These are phyloP conservation scores for Clarireedia homoeocarpa DNA, from an alignment of 2,329 filamentous ascomycete genomes.

Conservation along the genomic window DNA sequence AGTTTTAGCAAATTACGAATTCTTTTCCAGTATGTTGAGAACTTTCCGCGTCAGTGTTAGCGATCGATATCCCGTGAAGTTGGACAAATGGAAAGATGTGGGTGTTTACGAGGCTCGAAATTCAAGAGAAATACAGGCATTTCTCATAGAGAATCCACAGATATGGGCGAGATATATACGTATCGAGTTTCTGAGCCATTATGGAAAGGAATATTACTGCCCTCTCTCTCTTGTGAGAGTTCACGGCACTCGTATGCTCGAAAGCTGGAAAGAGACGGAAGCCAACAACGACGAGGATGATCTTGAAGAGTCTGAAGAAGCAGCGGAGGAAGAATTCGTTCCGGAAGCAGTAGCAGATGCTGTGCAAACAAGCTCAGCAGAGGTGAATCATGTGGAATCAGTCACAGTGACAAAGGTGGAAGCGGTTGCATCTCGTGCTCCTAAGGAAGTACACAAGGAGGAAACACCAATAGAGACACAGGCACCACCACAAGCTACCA, in stretches of 20 bases:
- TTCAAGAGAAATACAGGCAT: slow-evolving; percentile 87
- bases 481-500: not conserved
- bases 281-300: slow-evolving; percentile 53
- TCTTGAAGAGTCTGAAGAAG: slow-evolving; percentile 28
- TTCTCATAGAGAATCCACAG: slow-evolving; percentile 85
- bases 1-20: slow-evolving; percentile 97
- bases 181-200: slow-evolving; percentile 87
- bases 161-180: slow-evolving; percentile 94
- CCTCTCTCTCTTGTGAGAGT: slow-evolving; percentile 84
- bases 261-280: slow-evolving; percentile 79
- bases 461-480: not conserved
- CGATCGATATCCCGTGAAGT: slow-evolving; percentile 87
- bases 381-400: slow-evolving; percentile 12
- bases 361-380: slow-evolving; percentile 17
- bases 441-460: not conserved
- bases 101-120: slow-evolving; percentile 89
- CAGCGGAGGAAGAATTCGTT: slow-evolving; percentile 20
- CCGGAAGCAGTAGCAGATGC: slow-evolving; percentile 30
- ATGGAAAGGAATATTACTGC: slow-evolving; percentile 94
- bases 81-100: slow-evolving; percentile 83
- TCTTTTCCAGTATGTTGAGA: slow-evolving; percentile 95
- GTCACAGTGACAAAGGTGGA: not conserved
- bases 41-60: slow-evolving; percentile 88
- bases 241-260: slow-evolving; percentile 92
- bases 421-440: not conserved